Conservation (phyloP, 805 yeast species). For the Candida khao-thaluensis region DNA sequence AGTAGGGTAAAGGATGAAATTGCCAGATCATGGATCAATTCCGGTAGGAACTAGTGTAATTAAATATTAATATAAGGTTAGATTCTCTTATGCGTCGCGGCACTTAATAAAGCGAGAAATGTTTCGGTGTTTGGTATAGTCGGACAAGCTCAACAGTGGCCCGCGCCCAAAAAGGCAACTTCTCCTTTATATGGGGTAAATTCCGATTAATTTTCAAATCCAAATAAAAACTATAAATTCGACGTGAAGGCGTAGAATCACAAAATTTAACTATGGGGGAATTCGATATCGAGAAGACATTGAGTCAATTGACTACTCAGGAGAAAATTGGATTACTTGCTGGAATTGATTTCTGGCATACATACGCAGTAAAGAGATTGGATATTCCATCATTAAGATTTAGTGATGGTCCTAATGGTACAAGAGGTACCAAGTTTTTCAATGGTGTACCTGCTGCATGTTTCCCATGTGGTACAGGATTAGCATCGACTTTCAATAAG, state of each 20-base stretch:
- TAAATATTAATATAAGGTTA: too few relatives aligned
- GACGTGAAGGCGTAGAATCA: too few relatives aligned
- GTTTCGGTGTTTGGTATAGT: too few relatives aligned
- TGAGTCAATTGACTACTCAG: slow-evolving; percentile 23
- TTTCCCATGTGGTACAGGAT: slow-evolving; percentile 60
- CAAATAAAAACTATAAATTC: slow-evolving; percentile 4
- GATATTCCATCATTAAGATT: slow-evolving; percentile 49
- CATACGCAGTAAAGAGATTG: slow-evolving; percentile 38
- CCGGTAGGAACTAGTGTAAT: background rate
- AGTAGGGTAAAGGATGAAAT: slow-evolving; percentile 52
- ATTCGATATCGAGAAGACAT: slow-evolving; percentile 24
- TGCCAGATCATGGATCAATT: slow-evolving; percentile 53
- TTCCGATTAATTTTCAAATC: slow-evolving; percentile 5
- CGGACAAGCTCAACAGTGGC: too few relatives aligned
- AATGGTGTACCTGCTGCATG: slow-evolving; percentile 55
- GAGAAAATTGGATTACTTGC: slow-evolving; percentile 38
- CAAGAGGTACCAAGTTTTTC: slow-evolving; percentile 59
- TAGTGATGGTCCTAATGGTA: slow-evolving; percentile 63
- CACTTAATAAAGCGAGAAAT: too few relatives aligned
- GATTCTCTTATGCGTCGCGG: too few relatives aligned
- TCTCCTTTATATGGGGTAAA: slow-evolving; percentile 7
- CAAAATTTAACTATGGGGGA: slow-evolving; percentile 20
- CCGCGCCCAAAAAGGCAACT: slow-evolving; percentile 8
- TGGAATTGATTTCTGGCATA: slow-evolving; percentile 52
- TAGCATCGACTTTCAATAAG: slow-evolving; percentile 57